Conservation (phyloP, 345 rosid genomes). For the Microthlaspi erraticum region DNA sequence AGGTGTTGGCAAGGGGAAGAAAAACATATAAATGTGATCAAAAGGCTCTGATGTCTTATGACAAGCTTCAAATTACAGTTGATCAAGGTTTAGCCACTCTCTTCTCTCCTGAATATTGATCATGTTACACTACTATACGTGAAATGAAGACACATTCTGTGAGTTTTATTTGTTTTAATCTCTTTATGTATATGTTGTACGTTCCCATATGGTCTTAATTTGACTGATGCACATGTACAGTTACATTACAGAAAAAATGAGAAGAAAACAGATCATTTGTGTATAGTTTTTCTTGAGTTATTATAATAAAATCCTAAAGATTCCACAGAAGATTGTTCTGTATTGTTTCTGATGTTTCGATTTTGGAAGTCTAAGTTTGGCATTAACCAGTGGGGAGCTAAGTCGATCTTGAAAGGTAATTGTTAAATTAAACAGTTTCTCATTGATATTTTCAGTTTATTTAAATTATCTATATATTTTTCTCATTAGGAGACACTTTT, state of each 20-base stretch:
- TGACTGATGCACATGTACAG: constrained; percentile 32
- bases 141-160: constrained; percentile 14
- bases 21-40: constrained; percentile 53
- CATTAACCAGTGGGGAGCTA: neutral
- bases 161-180: neutral
- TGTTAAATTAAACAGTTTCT: neutral
- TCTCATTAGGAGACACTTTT: neutral
- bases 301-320: neutral
- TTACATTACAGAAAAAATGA: constrained; percentile 21
- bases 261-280: neutral
- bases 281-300: too few species aligned
- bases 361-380: neutral
- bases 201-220: constrained; percentile 21
- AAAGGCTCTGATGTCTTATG: constrained; percentile 64
- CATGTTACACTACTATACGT: neutral
- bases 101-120: constrained; percentile 60
- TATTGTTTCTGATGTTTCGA: too few species aligned
- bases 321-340: constrained; percentile 1
- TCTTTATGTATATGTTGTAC: constrained; percentile 20
- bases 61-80: constrained; percentile 61
- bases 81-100: constrained; percentile 87
- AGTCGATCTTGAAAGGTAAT: neutral
- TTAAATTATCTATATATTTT: too few species aligned
- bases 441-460: neutral
- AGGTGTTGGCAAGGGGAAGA: constrained; percentile 81